phyloP scores from a whole-genome alignment of 495 filamentous ascomycete genomes.

The Penicillium coprophilum region DNA sequence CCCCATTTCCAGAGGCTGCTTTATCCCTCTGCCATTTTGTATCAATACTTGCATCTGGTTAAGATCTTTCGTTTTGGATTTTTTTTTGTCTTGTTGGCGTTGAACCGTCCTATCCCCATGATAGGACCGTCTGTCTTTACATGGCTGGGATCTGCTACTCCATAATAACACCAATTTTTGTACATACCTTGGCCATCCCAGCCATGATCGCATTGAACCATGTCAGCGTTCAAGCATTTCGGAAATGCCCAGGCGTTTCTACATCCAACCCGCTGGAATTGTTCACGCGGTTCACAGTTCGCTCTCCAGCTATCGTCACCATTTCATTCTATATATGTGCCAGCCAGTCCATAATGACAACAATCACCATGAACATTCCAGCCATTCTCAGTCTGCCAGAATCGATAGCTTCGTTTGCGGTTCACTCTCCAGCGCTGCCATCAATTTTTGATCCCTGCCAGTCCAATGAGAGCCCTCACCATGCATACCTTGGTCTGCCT shows the following conservation, averaged over 20 bases:
- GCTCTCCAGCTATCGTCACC: neutral
- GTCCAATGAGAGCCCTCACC: too few species aligned
- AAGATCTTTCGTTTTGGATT: conserved; percentile 5
- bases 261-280: neutral
- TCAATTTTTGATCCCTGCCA: too few species aligned
- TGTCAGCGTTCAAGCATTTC: neutral
- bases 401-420: too few species aligned
- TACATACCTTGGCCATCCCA: neutral
- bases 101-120: neutral
- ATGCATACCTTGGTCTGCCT: too few species aligned
- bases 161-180: neutral
- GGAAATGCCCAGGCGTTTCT: neutral
- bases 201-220: neutral
- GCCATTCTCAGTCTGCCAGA: too few species aligned
- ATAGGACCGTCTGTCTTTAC: neutral
- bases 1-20: conserved; percentile 6
- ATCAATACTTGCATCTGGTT: conserved; percentile 18
- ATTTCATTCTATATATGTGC: neutral
- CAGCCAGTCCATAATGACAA: too few species aligned
- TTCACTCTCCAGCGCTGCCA: too few species aligned
- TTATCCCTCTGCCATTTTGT: conserved; percentile 14
- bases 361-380: too few species aligned
- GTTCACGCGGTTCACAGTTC: neutral
- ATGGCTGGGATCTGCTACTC: neutral
- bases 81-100: neutral